phyloP scores from a whole-genome alignment of 1,284 basidiomycete genomes.

The Abortiporus biennis region DNA sequence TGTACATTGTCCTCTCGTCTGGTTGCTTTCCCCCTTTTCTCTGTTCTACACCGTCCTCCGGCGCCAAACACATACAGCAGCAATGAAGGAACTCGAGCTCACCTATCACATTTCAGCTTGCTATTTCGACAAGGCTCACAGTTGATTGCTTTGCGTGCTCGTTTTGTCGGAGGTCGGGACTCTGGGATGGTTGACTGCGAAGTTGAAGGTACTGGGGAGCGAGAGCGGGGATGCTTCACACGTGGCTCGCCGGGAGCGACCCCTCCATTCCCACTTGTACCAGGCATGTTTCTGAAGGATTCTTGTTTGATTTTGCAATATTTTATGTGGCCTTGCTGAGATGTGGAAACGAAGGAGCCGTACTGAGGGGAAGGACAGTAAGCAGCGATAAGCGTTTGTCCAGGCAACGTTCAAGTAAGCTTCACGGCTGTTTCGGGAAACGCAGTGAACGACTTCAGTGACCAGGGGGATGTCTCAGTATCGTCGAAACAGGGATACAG shows the following conservation, averaged over 20 bases:
- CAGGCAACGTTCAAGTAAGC: background rate
- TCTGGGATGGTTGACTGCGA: constrained; percentile 11
- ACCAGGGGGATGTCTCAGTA: too few species aligned
- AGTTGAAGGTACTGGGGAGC: constrained; percentile 11
- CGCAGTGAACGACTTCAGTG: too few species aligned
- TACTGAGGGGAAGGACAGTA: background rate
- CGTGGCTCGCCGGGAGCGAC: constrained; percentile 7
- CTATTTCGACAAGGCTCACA: constrained; percentile 79
- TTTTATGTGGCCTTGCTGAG: too few species aligned
- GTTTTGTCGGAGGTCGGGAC: constrained; percentile 50
- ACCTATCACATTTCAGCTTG: constrained; percentile 84
- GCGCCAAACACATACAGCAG: too few species aligned
- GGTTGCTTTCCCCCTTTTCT: background rate
- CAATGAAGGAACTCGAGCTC: constrained; percentile 11
- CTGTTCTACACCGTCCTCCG: too few species aligned
- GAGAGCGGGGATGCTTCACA: constrained; percentile 13
- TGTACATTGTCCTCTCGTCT: too few species aligned
- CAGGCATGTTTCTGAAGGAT: too few species aligned
- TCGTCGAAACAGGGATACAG: too few species aligned
- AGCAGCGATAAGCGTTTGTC: background rate
- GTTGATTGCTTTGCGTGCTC: constrained; percentile 78
- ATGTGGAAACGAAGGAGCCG: background rate
- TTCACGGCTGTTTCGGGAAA: too few species aligned
- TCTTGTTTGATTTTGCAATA: too few species aligned
- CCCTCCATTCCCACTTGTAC: too few species aligned